These are phyloP conservation scores for Rosa hybrid DNA, from an alignment of 331 rosid species.

Conservation along the genomic window DNA sequence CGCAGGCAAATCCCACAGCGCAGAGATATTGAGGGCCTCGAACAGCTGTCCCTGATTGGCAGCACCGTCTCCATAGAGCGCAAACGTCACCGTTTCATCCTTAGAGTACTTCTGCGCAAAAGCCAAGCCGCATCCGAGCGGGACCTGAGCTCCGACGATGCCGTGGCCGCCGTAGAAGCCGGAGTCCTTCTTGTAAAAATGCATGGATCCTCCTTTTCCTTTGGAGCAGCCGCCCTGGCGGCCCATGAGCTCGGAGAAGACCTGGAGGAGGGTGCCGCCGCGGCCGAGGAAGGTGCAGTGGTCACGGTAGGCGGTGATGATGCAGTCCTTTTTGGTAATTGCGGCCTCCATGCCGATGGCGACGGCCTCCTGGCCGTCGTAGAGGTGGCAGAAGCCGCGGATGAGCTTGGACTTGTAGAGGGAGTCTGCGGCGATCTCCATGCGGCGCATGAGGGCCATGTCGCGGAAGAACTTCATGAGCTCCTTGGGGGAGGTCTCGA, in stretches of 20 bases:
- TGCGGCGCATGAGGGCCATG: conserved; percentile 87
- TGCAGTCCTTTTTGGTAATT: conserved; percentile 60
- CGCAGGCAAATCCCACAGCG: conserved; percentile 95
- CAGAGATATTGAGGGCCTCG: conserved; percentile 88
- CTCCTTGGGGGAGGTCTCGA: conserved; percentile 63
- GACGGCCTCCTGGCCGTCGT: conserved; percentile 95
- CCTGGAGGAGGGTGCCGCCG: conserved; percentile 64
- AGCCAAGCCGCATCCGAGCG: conserved; percentile 86
- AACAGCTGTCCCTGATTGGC: conserved; percentile 95
- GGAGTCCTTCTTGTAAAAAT: conserved; percentile 70
- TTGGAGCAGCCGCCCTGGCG: conserved; percentile 69
- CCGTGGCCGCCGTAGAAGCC: conserved; percentile 93
- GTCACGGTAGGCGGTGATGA: conserved; percentile 86
- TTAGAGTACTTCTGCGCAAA: conserved; percentile 82
- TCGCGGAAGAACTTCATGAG: conserved; percentile 70
- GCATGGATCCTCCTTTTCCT: conserved; percentile 98
- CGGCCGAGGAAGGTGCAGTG: conserved; percentile 83
- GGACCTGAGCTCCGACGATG: conserved; percentile 91
- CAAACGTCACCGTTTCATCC: conserved; percentile 71
- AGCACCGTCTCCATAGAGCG: conserved; percentile 88
- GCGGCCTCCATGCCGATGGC: conserved; percentile 90
- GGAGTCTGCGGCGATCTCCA: conserved; percentile 96
- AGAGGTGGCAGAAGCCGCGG: conserved; percentile 93
- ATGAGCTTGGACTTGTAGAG: conserved; percentile 93
- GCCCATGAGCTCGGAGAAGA: conserved; percentile 81